Evolutionary conservation across 495 filamentous ascomycete species (phyloP).

Genomic region (Margaritispora aquatica): DNA sequence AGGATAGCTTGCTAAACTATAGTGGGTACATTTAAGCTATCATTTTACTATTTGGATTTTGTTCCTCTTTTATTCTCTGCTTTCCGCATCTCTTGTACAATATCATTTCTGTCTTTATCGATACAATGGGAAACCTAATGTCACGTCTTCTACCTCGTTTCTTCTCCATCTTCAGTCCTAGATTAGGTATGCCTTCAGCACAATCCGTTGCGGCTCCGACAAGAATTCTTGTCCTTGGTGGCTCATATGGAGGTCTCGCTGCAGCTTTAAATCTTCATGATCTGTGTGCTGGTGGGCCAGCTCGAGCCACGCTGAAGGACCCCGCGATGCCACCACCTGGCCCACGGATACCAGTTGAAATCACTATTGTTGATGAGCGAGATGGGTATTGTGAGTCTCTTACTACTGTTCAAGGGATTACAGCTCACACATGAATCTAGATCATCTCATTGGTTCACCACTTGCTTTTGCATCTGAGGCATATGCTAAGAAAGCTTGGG

Average conservation of each 20-base stretch:
- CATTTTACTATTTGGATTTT: neutral
- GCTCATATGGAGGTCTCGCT: constrained; percentile 59
- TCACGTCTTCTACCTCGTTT: neutral
- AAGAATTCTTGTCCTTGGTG: constrained; percentile 50
- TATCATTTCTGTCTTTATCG: no score
- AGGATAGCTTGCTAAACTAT: neutral
- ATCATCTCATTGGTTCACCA: constrained; percentile 59
- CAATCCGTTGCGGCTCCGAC: neutral
- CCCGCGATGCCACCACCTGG: constrained; percentile 18
- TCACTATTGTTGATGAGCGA: constrained; percentile 63
- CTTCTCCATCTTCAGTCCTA: neutral
- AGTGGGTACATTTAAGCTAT: neutral
- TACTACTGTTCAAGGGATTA: neutral
- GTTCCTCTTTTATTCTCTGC: neutral
- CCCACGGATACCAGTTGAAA: constrained; percentile 42
- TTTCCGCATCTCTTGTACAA: neutral
- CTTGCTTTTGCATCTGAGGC: constrained; percentile 51
- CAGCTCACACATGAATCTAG: neutral
- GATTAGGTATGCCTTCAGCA: neutral
- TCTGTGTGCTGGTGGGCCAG: constrained; percentile 40
- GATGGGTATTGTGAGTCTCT: constrained; percentile 61
- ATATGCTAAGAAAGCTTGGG: constrained; percentile 55
- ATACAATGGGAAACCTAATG: neutral
- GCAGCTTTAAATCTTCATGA: constrained; percentile 55
- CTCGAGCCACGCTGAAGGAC: constrained; percentile 28